Base-by-base conservation (phyloP, 768 basidiomycete species). In the Trametes maxima region DNA sequence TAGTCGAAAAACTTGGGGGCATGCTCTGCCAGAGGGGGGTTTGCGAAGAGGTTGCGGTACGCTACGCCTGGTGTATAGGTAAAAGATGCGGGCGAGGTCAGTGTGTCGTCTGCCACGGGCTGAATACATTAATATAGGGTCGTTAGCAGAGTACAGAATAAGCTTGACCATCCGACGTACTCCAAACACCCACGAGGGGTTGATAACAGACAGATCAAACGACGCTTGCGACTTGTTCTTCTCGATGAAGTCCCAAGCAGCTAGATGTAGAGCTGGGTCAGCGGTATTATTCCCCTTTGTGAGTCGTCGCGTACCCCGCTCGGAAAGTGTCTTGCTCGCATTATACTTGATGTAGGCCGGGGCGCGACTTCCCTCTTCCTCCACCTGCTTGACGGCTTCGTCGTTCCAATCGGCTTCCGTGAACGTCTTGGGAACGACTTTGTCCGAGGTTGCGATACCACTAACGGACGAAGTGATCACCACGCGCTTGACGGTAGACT, bases 331-430 rank as follows among this genome's bases (percentile, higher is more conserved):
- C 76, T 89, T 88, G 13, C 79, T 72, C 6, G 80, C 85, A n/a
- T 76, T 66, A 70, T 91, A 91, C 62, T 82, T 84, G 10, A 68
- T 49, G 13, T 69, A 60, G 0, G 62, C 59, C 1, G 70, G 62
- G 0, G 82, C 82, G 1, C 79, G 74, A 13, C 73, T 69, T 1
- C 86, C 87, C 44, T 83, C 73, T 60, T 81, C 75, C 56, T 81
- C 75, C 14, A 83, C 77, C 8, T 74, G 72, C 46, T 74, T 68
- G 14, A 82, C 67, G 1, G 81, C 74, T 53, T 72, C 72, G 11
- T 82, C 69, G 64, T 88, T 87, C 90, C 89, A 90, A 69, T 90
- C 79, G 12, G 67, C 65, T 68, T 88, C 85, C 21, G 72, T 76
- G 64, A 80, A 82, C 1, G 73, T 72, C 5, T 55, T 50, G 21